Base-by-base conservation (phyloP, 306 rosid species). In the Sesbania bispinosa region DNA sequence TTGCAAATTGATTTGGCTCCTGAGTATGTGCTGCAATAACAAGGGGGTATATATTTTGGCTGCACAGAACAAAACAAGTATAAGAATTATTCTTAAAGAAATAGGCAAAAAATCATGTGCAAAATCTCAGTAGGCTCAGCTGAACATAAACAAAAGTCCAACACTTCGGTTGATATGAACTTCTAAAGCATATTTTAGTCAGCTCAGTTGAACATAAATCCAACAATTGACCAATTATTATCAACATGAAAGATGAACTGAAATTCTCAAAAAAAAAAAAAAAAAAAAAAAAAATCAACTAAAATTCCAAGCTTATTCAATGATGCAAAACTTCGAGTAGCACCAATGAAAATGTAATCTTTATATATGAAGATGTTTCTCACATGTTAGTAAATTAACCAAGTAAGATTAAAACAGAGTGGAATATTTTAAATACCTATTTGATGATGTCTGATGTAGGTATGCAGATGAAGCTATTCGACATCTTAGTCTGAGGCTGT, bases 391-490 rank as follows among this genome's bases (percentile, higher is more conserved):
- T 39, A 70, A 45, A 71, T 11, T 21, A 58, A 71, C 20, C n/a
- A n/a, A 18, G 18, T n/a, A n/a, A 39, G 65, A 3, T 35, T 14
- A 43, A 7, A 42, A 6, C 20, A n/a, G 11, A 55, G 66, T 6
- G 70, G 50, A 50, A 62, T 26, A 2, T 71, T 21, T 18, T 24
- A 15, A 73, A 78, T 26, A 88, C 97, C 90, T 85, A 52, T 69
- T 84, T 64, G 78, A 29, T 18, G 77, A 61, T 24, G 84, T 67
- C 24, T 81, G 83, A 1, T 85, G 74, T 36, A 87, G 52, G 78
- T 88, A 90, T 18, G 89, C 84, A 2, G 98, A 70, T 3, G 93
- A 76, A 55, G 93, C 86, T 38, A 93, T 78, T 4, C 90, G 92
- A 35, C 98, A 93, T 77, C 88, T 67, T 24, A 82, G 72, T 60